phyloP scores from a whole-genome alignment of 139 green algal species.

The Desmodesmus armatus region DNA sequence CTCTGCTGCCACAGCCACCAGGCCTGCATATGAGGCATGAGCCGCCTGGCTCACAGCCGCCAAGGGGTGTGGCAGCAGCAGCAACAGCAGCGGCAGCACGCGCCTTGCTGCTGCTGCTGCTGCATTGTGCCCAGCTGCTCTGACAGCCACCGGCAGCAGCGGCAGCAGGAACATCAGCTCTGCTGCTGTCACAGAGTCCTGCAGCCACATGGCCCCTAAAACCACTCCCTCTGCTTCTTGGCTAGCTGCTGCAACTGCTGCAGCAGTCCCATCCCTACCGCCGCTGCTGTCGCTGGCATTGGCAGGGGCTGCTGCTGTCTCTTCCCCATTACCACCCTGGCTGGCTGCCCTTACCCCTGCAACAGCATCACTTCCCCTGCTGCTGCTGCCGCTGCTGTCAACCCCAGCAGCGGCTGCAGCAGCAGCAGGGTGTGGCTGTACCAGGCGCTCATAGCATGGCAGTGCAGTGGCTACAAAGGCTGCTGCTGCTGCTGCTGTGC shows the following conservation, averaged over 20 bases:
- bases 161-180: slow-evolving; percentile 6
- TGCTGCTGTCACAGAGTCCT: background rate
- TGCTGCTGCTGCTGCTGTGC: slow-evolving; percentile 16
- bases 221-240: background rate
- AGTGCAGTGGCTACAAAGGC: slow-evolving; percentile 4
- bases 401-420: background rate
- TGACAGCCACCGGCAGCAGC: slow-evolving; percentile 11
- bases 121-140: background rate
- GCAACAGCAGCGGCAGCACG: slow-evolving; percentile 24
- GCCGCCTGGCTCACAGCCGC: slow-evolving; percentile 13
- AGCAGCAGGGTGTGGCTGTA: background rate
- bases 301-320: background rate
- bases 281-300: slow-evolving; percentile 3
- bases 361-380: background rate
- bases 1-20: background rate
- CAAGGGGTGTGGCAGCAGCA: slow-evolving; percentile 29
- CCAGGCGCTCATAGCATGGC: slow-evolving; percentile 22
- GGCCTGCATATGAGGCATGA: slow-evolving; percentile 1
- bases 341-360: too few species aligned
- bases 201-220: too few species aligned
- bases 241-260: background rate
- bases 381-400: slow-evolving; percentile 32
- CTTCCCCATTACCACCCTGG: background rate
- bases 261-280: background rate
- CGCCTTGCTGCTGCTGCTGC: background rate